phyloP scores from a whole-genome alignment of 805 yeast genomes.

The Sugiyamaella lignohabitans region DNA sequence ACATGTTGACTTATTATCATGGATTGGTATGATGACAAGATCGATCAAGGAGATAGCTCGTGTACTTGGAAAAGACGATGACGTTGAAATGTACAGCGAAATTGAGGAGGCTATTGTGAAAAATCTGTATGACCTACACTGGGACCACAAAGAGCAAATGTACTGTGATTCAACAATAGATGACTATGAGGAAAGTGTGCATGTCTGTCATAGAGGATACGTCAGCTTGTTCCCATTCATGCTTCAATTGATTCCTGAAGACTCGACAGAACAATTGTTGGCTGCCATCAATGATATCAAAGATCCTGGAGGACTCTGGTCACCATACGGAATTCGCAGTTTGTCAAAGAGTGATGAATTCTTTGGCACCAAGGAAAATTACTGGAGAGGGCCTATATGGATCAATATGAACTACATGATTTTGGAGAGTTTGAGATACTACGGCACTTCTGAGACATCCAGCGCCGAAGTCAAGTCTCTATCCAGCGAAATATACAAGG shows the following conservation, averaged over 20 bases:
- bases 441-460: conserved; percentile 34
- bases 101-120: conserved; percentile 51
- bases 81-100: conserved; percentile 44
- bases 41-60: conserved; percentile 71
- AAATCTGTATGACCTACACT: conserved; percentile 70
- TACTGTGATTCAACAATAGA: conserved; percentile 83
- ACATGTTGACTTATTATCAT: conserved; percentile 80
- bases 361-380: conserved; percentile 78
- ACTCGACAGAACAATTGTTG: conserved; percentile 42
- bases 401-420: conserved; percentile 80
- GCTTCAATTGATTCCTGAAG: conserved; percentile 52
- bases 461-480: conserved; percentile 32
- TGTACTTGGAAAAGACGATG: conserved; percentile 52
- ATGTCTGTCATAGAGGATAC: conserved; percentile 87
- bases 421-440: conserved; percentile 61
- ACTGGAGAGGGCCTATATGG: conserved; percentile 97
- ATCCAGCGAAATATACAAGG: conserved; percentile 46
- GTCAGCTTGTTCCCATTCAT: conserved; percentile 80
- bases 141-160: conserved; percentile 59
- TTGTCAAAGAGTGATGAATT: conserved; percentile 58
- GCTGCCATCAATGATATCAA: conserved; percentile 51
- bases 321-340: conserved; percentile 73
- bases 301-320: conserved; percentile 71
- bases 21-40: conserved; percentile 91
- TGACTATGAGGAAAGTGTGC: conserved; percentile 56